Conservation (phyloP, 2,329 filamentous ascomycete genomes). For the Diplodia scrobiculata region DNA sequence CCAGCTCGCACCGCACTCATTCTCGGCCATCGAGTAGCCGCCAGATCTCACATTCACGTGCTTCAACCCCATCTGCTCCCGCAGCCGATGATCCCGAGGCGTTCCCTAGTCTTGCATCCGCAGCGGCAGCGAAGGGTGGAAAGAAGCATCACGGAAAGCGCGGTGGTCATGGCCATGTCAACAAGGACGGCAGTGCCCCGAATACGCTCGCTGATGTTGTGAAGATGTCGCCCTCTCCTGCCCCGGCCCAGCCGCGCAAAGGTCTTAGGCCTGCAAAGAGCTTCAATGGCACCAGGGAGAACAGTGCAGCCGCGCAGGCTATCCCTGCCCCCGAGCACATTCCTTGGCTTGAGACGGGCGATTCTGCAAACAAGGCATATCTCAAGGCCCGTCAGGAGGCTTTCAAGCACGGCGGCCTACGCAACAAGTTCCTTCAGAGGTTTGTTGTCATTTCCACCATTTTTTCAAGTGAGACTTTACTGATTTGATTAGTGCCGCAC, state of each 20-base stretch:
- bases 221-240: conserved; percentile 89
- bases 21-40: conserved; percentile 86
- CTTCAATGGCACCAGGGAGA: conserved; percentile 68
- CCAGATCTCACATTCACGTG: conserved; percentile 56
- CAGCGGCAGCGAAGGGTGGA: conserved; percentile 67
- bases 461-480: neutral
- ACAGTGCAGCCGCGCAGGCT: conserved; percentile 76
- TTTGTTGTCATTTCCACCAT: conserved; percentile 43
- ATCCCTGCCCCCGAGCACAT: conserved; percentile 89
- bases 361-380: conserved; percentile 88
- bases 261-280: conserved; percentile 67
- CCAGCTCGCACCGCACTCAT: conserved; percentile 63
- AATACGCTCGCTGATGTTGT: conserved; percentile 91
- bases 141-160: conserved; percentile 95
- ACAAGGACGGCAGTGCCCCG: conserved; percentile 55
- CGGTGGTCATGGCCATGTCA: conserved; percentile 70
- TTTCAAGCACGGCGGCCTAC: conserved; percentile 92
- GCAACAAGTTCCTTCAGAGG: conserved; percentile 97
- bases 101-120: conserved; percentile 85
- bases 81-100: conserved; percentile 92
- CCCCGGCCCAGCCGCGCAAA: conserved; percentile 61
- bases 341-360: conserved; percentile 93
- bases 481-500: conserved; percentile 68
- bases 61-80: conserved; percentile 66
- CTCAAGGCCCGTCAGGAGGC: conserved; percentile 93